Evolutionary conservation across 164 flowering plant genomes (phyloP), one percentile per base, ranked within the genome.

Genomic region (Vitis rupestris): DNA sequence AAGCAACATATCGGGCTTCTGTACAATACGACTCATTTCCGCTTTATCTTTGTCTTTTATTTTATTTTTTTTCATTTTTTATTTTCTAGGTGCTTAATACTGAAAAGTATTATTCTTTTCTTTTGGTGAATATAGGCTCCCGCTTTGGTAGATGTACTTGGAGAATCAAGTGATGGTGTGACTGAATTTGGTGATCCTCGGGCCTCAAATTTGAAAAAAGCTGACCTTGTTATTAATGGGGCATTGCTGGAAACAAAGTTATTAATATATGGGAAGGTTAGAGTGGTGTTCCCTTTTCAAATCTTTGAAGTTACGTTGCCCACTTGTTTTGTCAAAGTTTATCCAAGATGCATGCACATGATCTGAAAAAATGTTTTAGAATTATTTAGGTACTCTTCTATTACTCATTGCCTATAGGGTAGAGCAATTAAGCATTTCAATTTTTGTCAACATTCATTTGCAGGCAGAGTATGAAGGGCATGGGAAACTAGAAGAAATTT

Each of bases 1-100:
- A 82, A 74, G 94, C 97, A 60, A 93, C 93, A 48, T 96, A 93
- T 78, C 88, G 82, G 80, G 97, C 98, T 74, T 93, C 99, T 71
- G 99, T 93, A 86, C 65, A 51, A 56, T 19, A 52, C 50, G 50
- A 14, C 47, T 23, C 23, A 16, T 31, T 62, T 52, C 31, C 37
- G 56, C 29, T 56, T 64, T 51, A 7, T 61, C 72, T 2, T 16
- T 70, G 9, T 27, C 59, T 64, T 31, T 50, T 23, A 23, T 23
- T 23, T 23, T 23, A 1, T 23, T 37, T 16, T 2, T 60, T 65
- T 56, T 9, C 3, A 12, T 72, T 27, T 64, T 50, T 16, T 10
- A 17, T 56, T 3, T 65, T 50, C 49, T 59, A 31, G 27, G 59
- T 31, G 30, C 51, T 50, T 70, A 55, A 49, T 56, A 56, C 55